Evolutionary conservation across 495 filamentous ascomycete species (phyloP).

Genomic region (Penicillium manginii): DNA sequence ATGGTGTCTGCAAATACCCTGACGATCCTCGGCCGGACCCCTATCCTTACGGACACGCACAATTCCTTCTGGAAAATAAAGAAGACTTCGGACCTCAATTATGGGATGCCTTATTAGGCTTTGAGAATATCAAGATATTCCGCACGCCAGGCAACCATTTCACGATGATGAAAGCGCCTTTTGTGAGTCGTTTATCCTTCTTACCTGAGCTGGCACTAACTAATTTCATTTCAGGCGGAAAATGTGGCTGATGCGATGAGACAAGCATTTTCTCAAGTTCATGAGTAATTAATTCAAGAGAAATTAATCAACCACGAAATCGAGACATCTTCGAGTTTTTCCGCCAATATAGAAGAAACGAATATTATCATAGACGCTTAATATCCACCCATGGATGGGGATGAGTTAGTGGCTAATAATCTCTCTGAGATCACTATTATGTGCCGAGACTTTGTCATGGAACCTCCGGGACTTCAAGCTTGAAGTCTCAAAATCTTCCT

Average conservation of each 20-base stretch:
- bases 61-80: constrained; percentile 2
- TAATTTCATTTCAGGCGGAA: background rate
- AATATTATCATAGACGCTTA: too few species aligned
- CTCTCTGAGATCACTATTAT: too few species aligned
- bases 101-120: background rate
- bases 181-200: background rate
- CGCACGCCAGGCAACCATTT: constrained; percentile 2
- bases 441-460: too few species aligned
- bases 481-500: too few species aligned
- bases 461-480: too few species aligned
- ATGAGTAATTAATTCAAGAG: background rate
- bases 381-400: too few species aligned
- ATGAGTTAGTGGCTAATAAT: too few species aligned
- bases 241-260: background rate
- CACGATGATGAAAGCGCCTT: constrained; percentile 6
- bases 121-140: background rate
- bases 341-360: background rate
- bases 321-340: background rate
- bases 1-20: constrained; percentile 1
- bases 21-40: background rate
- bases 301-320: background rate
- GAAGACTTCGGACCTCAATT: background rate
- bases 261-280: background rate
- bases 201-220: background rate
- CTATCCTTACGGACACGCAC: background rate